Evolutionary conservation across 371 early-diverging fungal genomes (phyloP).

Genomic region (Mortierella sp.): DNA sequence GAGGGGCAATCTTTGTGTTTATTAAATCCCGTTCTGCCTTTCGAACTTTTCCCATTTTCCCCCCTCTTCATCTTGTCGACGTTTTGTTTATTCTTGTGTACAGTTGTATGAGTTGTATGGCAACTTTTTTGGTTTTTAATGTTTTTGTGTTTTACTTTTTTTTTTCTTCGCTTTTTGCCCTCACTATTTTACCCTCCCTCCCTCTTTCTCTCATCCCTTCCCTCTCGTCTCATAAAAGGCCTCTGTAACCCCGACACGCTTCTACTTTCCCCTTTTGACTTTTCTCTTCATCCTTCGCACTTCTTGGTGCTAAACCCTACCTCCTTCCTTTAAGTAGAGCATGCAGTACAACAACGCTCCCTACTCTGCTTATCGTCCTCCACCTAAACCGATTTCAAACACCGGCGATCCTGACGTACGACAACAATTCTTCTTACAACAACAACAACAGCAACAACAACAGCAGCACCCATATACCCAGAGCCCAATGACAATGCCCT

Average conservation of each 20-base stretch:
- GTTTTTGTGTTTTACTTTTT: neutral
- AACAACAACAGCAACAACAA: neutral
- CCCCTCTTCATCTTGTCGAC: neutral
- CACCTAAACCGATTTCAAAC: slow-evolving; percentile 21
- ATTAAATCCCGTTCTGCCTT: slow-evolving; percentile 1
- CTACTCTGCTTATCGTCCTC: slow-evolving; percentile 1
- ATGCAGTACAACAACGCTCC: slow-evolving; percentile 14
- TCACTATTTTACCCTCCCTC: neutral
- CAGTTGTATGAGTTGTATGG: too few species aligned
- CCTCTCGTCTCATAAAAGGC: neutral
- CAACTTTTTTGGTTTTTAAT: too few species aligned
- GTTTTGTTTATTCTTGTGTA: neutral
- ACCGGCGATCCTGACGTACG: slow-evolving; percentile 2
- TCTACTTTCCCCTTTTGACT: neutral
- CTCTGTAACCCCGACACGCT: neutral
- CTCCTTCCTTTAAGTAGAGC: neutral
- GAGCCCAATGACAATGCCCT: slow-evolving; percentile 23
- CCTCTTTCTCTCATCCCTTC: neutral
- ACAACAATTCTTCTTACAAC: too few species aligned
- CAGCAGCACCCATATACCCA: neutral
- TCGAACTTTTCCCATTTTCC: neutral
- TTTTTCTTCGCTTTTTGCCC: neutral
- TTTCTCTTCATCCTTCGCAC: neutral
- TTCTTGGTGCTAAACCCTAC: neutral
- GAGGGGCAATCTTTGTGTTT: neutral